A percentile compares a stretch with the other conserved stretches of the same genome.
Evolutionary conservation across 306 rosid genomes (phyloP).

Genomic region (Hylodesmum podocarpum): DNA sequence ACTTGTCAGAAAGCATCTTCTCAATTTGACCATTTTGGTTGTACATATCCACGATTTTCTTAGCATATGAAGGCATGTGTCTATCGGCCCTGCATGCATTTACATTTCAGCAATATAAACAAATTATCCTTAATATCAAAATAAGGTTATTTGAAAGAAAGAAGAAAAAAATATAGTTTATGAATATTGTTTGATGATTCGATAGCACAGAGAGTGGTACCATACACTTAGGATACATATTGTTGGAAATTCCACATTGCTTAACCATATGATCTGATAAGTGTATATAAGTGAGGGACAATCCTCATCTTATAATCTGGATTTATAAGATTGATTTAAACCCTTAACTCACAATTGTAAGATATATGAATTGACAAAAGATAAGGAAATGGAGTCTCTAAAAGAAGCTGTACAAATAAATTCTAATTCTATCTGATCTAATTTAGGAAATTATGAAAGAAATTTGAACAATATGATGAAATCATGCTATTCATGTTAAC

Average conservation of each 20-base stretch:
- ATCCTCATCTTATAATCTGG: no score
- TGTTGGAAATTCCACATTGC: no score
- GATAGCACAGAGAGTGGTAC: neutral
- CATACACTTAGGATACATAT: neutral
- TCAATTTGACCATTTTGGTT: conserved; percentile 88
- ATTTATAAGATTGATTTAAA: no score
- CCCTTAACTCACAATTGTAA: no score
- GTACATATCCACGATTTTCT: conserved; percentile 82
- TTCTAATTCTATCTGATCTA: neutral
- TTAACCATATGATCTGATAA: no score
- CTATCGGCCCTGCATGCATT: conserved; percentile 75
- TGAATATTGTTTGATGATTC: neutral
- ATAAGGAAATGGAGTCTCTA: neutral
- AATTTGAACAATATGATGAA: neutral
- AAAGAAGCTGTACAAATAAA: neutral
- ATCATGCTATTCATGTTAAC: neutral
- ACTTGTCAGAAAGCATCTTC: conserved; percentile 61
- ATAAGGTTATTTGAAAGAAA: neutral
- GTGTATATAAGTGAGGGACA: no score
- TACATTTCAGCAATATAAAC: conserved; percentile 20
- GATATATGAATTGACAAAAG: no score
- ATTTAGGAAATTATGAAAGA: neutral
- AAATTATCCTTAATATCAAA: neutral
- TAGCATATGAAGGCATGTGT: conserved; percentile 84
- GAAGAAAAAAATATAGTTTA: neutral